Base-by-base conservation (phyloP, 768 basidiomycete genomes). In the Naganishia antarctica region DNA sequence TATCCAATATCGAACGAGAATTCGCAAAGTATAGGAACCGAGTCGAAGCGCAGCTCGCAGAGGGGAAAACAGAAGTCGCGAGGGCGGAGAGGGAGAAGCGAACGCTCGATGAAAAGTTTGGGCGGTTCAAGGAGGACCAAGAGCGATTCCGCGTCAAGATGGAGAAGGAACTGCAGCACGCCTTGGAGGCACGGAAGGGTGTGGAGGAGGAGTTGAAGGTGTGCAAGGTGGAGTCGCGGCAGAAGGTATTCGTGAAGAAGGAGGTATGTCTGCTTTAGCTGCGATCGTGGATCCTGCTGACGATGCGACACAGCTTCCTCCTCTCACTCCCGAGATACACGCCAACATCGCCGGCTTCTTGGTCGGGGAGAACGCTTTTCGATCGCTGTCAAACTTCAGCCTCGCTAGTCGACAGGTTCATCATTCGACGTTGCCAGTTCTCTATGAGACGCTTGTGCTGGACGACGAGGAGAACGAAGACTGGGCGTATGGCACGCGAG, bases 381-480 rank as follows among this genome's bases (percentile, higher is more conserved):
- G 53, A 5, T 57, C 53, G 9, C 23, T 57, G 18, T 32, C 53
- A 3, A 57, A 41, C 37, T 15, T 57, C 18, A 23, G 7, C n/a
- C 5, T 13, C 32, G 53, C 21, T 5, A 57, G 26, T 15, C 53
- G 23, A 8, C 9, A 57, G 12, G 37, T 57, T 1, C 15, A 23
- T 21, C 23, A 57, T 23, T n/a, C 53, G 4, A 57, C 34, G 1
- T 25, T 57, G n/a, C 53, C 32, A 15, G 26, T 34, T 21, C 37
- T 57, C 1, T 57, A 41, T n/a, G 53, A 57, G 32, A 57, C 53
- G 3, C 15, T 57, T 7, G 53, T 57, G 23, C 23, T 40, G 7
- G 53, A 57, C 31, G 53, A 57, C 23, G 53, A 57, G 4, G 23
- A 16, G 53, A 40, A 41, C 18, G 53, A 57, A 21, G 34, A 57